Percentiles rank a stretch among this genome's conserved stretches.
Evolutionary conservation across 805 yeast species (phyloP).

Genomic region (Suhomyces vadensis): DNA sequence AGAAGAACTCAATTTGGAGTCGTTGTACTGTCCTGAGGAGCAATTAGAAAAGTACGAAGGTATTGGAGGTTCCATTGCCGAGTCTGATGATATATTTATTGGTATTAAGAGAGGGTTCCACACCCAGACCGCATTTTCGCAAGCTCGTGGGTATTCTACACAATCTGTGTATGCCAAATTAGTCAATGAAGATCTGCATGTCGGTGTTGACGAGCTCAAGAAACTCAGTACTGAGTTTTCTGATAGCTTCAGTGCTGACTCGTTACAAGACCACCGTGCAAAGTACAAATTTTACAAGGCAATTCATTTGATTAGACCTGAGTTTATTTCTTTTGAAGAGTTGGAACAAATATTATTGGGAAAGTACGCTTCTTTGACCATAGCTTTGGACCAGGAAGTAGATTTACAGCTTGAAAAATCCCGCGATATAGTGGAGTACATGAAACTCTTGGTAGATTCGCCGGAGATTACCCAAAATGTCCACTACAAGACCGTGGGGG

Average conservation of each 20-base stretch:
- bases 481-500: conserved; percentile 9
- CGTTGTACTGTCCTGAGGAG: conserved; percentile 55
- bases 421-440: conserved; percentile 31
- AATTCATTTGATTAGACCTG: conserved; percentile 29
- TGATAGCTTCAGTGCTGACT: background rate
- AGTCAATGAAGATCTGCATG: background rate
- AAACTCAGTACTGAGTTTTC: background rate
- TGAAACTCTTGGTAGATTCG: conserved; percentile 37
- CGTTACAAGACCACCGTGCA: conserved; percentile 18
- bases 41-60: conserved; percentile 32
- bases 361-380: conserved; percentile 27
- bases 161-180: conserved; percentile 3
- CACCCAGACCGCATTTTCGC: conserved; percentile 26
- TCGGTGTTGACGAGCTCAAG: background rate
- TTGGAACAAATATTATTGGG: conserved; percentile 26
- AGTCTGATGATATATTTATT: conserved; percentile 25
- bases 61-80: conserved; percentile 15
- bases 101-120: conserved; percentile 33
- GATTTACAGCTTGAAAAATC: conserved; percentile 19
- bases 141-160: background rate
- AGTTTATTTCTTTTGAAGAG: conserved; percentile 24
- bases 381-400: conserved; percentile 11
- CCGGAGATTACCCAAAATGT: conserved; percentile 18
- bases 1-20: conserved; percentile 66
- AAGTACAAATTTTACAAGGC: conserved; percentile 25